Percentiles rank a stretch among this genome's conserved stretches.
Conservation (phyloP, 176 grass and related monocot species). For the Zoysia pacifica region DNA sequence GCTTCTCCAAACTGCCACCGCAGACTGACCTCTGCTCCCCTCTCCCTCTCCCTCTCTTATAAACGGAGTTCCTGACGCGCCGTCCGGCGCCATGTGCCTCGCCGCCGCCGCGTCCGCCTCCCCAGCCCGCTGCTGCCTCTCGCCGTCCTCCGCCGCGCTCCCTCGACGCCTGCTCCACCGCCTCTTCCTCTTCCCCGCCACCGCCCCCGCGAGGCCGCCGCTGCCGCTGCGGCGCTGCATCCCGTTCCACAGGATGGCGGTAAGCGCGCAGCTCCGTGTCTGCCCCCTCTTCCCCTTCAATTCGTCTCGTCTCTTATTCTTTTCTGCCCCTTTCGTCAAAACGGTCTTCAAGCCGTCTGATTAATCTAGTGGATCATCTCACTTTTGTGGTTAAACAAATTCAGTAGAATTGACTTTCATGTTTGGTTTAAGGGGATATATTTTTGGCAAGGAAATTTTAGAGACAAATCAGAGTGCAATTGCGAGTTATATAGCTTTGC, state of each 20-base stretch:
- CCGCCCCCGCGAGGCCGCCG: neutral
- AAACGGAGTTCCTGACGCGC: neutral
- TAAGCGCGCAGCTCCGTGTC: slow-evolving; percentile 1
- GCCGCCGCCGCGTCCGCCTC: slow-evolving; percentile 41
- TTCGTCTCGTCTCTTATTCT: neutral
- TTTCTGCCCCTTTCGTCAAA: neutral
- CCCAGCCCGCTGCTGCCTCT: slow-evolving; percentile 28
- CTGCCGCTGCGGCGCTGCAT: slow-evolving; percentile 33
- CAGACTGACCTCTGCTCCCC: neutral
- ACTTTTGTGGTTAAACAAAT: neutral
- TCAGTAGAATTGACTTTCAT: neutral
- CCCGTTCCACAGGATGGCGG: slow-evolving; percentile 53
- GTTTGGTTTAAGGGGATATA: neutral
- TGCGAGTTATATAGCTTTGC: neutral
- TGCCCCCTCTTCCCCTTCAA: neutral
- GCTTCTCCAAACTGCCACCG: slow-evolving; percentile 34
- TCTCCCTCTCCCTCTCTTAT: neutral
- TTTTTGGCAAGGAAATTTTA: neutral
- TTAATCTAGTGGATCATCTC: neutral
- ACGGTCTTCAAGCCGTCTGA: neutral
- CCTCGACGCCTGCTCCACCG: slow-evolving; percentile 41
- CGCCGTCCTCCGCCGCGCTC: slow-evolving; percentile 21
- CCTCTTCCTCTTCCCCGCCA: slow-evolving; percentile 34
- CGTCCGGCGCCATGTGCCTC: slow-evolving; percentile 30
- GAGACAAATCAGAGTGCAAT: neutral